These are phyloP conservation scores for Paecilomyces sp. DNA, from an alignment of 2,329 filamentous ascomycete genomes.

Conservation along the genomic window DNA sequence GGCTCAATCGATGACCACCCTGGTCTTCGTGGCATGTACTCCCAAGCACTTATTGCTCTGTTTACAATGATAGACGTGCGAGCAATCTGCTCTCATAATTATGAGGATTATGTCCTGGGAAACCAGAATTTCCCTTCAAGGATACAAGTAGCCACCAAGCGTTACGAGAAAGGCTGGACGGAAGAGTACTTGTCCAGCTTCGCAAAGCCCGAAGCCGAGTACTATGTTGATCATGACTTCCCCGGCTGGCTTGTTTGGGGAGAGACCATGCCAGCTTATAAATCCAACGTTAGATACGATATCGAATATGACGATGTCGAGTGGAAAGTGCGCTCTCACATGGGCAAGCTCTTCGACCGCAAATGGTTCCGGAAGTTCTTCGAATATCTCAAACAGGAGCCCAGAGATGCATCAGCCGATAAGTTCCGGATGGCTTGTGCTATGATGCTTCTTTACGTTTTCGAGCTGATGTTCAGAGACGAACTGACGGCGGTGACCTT, in stretches of 20 bases:
- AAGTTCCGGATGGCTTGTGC: slow-evolving; percentile 85
- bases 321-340: slow-evolving; percentile 63
- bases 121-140: slow-evolving; percentile 72
- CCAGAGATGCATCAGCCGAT: slow-evolving; percentile 71
- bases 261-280: slow-evolving; percentile 73
- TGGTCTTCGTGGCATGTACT: slow-evolving; percentile 71
- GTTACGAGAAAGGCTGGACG: slow-evolving; percentile 73
- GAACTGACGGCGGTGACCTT: slow-evolving; percentile 71
- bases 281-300: slow-evolving; percentile 57
- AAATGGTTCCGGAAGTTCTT: slow-evolving; percentile 87
- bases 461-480: slow-evolving; percentile 75
- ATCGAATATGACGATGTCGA: slow-evolving; percentile 79
- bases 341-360: slow-evolving; percentile 71
- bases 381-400: slow-evolving; percentile 91
- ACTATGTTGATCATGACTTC: slow-evolving; percentile 85
- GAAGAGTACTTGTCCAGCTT: slow-evolving; percentile 71
- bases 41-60: slow-evolving; percentile 67
- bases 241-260: slow-evolving; percentile 97
- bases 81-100: slow-evolving; percentile 77
- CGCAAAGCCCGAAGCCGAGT: slow-evolving; percentile 68
- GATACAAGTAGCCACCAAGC: slow-evolving; percentile 63
- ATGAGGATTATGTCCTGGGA: slow-evolving; percentile 77
- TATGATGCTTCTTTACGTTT: slow-evolving; percentile 79
- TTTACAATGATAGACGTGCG: slow-evolving; percentile 86
- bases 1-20: slow-evolving; percentile 90